These are phyloP conservation scores for Plasmodium billcollinsi DNA, from an alignment of 169 alveolate genomes.

Conservation along the genomic window DNA sequence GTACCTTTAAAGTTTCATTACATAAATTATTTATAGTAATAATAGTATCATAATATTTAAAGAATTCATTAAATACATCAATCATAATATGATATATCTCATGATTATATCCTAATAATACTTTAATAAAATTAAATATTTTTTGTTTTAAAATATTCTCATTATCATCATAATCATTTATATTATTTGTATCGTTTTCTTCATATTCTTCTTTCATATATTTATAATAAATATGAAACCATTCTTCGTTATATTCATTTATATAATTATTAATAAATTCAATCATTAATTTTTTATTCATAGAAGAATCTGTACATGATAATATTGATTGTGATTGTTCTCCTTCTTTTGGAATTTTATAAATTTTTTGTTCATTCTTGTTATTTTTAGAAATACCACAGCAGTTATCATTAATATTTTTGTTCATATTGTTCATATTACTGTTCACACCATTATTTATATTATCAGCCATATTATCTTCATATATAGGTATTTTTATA, in stretches of 20 bases:
- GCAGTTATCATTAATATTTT: too few species aligned
- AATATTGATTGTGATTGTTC: too few species aligned
- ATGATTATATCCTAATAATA: constrained; percentile 22
- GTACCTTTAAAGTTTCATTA: constrained; percentile 12
- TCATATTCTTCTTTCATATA: background rate
- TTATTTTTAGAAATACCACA: too few species aligned
- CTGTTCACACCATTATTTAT: too few species aligned
- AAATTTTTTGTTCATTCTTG: too few species aligned
- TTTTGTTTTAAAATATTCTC: constrained; percentile 4
- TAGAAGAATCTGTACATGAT: background rate
- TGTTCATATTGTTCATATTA: too few species aligned
- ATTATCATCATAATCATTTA: background rate
- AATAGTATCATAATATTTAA: constrained; percentile 15
- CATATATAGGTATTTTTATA: constrained; percentile 31
- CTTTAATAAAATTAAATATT: background rate
- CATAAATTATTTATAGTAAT: constrained; percentile 20
- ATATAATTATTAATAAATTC: constrained; percentile 8
- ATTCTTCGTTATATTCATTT: constrained; percentile 26
- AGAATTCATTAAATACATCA: constrained; percentile 25
- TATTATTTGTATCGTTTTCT: background rate
- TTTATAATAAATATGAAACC: constrained; percentile 42
- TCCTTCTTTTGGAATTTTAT: too few species aligned
- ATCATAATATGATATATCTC: constrained; percentile 26
- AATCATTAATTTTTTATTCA: constrained; percentile 40
- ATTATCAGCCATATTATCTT: background rate